phyloP scores from a whole-genome alignment of 331 rosid species.

The Stylosanthes scabra region DNA sequence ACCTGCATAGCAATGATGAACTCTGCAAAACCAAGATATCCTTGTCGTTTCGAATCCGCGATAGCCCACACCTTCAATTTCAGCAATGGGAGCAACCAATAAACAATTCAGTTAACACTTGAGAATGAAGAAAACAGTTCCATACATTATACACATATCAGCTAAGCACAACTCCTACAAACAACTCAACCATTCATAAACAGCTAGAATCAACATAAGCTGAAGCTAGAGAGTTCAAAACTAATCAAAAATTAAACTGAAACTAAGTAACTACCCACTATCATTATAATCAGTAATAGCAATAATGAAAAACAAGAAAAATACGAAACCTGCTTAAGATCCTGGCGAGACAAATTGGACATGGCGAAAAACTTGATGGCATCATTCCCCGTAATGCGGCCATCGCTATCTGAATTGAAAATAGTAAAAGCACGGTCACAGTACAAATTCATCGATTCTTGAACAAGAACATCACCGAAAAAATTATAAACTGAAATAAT shows the following conservation, averaged over 20 bases:
- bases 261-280: neutral
- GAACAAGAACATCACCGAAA: neutral
- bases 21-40: constrained; percentile 84
- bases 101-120: constrained; percentile 18
- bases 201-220: constrained; percentile 8
- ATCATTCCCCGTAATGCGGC: constrained; percentile 84
- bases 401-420: constrained; percentile 62
- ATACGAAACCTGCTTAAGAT: constrained; percentile 81
- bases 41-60: constrained; percentile 88
- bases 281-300: neutral
- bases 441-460: neutral
- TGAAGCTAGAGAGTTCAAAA: constrained; percentile 22
- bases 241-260: neutral
- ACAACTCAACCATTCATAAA: constrained; percentile 15
- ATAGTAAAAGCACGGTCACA: neutral
- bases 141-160: neutral
- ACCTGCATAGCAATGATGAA: constrained; percentile 91
- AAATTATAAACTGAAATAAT: neutral
- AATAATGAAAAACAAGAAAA: neutral
- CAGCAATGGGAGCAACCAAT: constrained; percentile 12
- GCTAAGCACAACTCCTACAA: constrained; percentile 1
- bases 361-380: constrained; percentile 80
- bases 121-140: neutral
- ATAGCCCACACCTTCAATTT: constrained; percentile 81
- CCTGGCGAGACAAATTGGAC: constrained; percentile 75